A percentile compares a stretch with the other conserved stretches of the same genome.
These are phyloP conservation scores for Lactarius hatsudake DNA, from an alignment of 768 basidiomycete genomes.

Conservation along the genomic window DNA sequence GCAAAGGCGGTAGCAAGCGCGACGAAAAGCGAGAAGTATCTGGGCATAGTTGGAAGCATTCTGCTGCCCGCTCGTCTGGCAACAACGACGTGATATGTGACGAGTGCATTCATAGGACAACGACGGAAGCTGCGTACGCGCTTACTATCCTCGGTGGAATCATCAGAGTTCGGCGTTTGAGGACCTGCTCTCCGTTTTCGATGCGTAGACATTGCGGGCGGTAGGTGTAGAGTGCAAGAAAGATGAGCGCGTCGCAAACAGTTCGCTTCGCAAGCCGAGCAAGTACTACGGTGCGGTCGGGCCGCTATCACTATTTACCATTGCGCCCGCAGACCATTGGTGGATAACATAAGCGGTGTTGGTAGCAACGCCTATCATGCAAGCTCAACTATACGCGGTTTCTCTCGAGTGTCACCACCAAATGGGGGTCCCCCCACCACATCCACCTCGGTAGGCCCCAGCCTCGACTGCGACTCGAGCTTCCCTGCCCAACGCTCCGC, in stretches of 20 bases:
- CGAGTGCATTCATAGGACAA: too few relatives aligned
- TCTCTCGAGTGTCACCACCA: neutral
- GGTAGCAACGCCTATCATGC: neutral
- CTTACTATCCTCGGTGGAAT: neutral
- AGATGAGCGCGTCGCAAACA: too few relatives aligned
- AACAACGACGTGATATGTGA: neutral
- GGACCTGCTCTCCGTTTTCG: constrained; percentile 6
- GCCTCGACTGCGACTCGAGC: neutral
- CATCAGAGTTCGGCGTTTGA: neutral
- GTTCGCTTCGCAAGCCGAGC: too few relatives aligned
- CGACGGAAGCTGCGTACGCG: constrained; percentile 3
- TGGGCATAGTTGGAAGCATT: neutral
- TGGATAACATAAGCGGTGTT: neutral
- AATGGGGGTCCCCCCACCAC: neutral
- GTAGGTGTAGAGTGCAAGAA: neutral
- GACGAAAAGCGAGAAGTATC: constrained; percentile 5
- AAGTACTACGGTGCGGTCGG: neutral
- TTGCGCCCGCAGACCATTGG: neutral
- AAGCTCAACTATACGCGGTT: constrained; percentile 5
- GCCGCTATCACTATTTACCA: neutral
- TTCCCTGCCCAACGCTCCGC: constrained; percentile 19
- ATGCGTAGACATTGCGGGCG: constrained; percentile 7
- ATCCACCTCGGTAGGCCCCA: neutral
- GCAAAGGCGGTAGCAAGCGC: constrained; percentile 2
- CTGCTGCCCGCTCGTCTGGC: neutral